phyloP scores from a whole-genome alignment of 2,329 filamentous ascomycete genomes.

The Cephalotrichum gorgonifer region DNA sequence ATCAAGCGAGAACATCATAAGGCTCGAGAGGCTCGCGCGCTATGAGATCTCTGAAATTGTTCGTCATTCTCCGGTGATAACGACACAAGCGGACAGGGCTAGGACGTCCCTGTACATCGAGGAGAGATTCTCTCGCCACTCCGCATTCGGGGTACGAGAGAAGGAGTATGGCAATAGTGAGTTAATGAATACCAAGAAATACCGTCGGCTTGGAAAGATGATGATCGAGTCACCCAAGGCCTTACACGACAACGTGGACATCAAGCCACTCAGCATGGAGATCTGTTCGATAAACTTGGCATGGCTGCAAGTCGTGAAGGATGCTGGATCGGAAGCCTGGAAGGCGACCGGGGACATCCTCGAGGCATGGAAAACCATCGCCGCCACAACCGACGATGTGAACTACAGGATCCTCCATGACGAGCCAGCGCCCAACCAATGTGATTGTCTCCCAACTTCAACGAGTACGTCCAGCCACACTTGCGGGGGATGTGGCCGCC shows the following conservation, averaged over 20 bases:
- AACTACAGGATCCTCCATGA: neutral
- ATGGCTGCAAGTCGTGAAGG: neutral
- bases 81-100: neutral
- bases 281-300: neutral
- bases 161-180: neutral
- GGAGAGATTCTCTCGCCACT: neutral
- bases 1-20: neutral
- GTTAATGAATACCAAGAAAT: neutral
- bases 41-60: neutral
- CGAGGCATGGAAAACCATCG: neutral
- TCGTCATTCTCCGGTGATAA: neutral
- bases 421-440: neutral
- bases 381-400: neutral
- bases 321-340: neutral
- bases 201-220: neutral
- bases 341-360: neutral
- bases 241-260: neutral
- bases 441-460: neutral
- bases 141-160: neutral
- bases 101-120: neutral
- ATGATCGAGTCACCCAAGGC: neutral
- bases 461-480: neutral
- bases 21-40: neutral
- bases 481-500: neutral
- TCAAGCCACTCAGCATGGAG: neutral